Conservation (phyloP, 31 red algal genomes). For the Porphyra umbilicalis region DNA sequence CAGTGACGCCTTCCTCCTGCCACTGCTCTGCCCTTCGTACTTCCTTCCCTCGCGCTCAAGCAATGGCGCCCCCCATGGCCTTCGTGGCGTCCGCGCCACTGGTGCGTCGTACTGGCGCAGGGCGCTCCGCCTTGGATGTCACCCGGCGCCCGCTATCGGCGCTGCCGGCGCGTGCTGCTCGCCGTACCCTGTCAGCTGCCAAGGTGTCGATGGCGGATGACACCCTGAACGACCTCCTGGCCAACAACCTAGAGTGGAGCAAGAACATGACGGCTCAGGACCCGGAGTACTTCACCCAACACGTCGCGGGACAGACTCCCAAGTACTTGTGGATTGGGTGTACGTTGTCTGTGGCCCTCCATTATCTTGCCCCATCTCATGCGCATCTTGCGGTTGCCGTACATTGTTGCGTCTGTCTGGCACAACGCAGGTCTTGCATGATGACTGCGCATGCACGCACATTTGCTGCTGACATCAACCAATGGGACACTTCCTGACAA, state of each 20-base stretch:
- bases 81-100: not conserved
- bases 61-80: not conserved
- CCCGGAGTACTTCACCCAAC: not conserved
- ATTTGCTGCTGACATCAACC: not conserved
- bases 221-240: not conserved
- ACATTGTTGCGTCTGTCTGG: no score
- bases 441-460: not conserved
- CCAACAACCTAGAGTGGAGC: slow-evolving; percentile 3
- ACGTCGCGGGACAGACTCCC: not conserved
- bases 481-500: no score
- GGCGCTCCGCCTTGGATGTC: not conserved
- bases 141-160: not conserved
- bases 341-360: not conserved
- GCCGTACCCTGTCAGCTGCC: not conserved
- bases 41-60: not conserved
- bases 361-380: no score
- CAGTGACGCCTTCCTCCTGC: no score
- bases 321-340: slow-evolving; percentile 8
- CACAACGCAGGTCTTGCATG: not conserved
- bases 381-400: no score
- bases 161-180: not conserved
- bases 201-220: not conserved
- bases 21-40: not conserved
- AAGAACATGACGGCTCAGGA: not conserved
- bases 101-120: not conserved